Evolutionary conservation across 192 early-diverging fungal genomes (phyloP).

Genomic region (Linnemannia exigua): DNA sequence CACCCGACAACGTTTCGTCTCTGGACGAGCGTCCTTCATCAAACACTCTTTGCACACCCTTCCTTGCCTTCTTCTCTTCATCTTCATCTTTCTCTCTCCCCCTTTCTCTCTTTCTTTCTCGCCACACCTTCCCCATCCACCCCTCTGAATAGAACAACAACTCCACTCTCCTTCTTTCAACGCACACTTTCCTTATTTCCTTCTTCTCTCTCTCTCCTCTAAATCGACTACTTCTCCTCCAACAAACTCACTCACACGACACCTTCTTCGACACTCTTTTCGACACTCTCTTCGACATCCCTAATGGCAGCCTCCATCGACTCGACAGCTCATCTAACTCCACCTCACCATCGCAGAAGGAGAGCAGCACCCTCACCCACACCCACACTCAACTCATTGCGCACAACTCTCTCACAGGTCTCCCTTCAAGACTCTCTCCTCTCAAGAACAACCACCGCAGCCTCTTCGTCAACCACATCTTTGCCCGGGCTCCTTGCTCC

Average conservation of each 20-base stretch:
- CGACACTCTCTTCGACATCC: not conserved
- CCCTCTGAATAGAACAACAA: not conserved
- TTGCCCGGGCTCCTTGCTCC: not conserved
- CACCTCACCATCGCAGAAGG: not conserved
- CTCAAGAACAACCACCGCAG: not conserved
- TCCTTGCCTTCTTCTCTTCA: too few species aligned
- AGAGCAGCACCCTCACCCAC: not conserved
- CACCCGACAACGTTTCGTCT: too few species aligned
- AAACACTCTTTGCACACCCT: not conserved
- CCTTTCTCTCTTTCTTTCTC: not conserved
- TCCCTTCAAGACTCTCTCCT: slow-evolving; percentile 5
- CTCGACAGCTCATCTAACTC: not conserved
- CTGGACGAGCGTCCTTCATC: not conserved
- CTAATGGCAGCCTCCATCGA: slow-evolving; percentile 1
- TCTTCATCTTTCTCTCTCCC: not conserved
- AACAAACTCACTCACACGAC: not conserved
- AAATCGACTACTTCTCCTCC: too few species aligned
- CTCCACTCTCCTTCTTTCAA: not conserved
- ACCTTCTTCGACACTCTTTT: not conserved
- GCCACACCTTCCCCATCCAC: not conserved
- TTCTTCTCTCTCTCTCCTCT: not conserved
- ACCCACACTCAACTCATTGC: slow-evolving; percentile 19
- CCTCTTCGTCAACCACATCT: slow-evolving; percentile 3
- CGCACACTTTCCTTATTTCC: not conserved
- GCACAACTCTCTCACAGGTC: slow-evolving; percentile 20